Conservation (phyloP, 805 yeast genomes). For the Scheffersomyces coipomensis region DNA sequence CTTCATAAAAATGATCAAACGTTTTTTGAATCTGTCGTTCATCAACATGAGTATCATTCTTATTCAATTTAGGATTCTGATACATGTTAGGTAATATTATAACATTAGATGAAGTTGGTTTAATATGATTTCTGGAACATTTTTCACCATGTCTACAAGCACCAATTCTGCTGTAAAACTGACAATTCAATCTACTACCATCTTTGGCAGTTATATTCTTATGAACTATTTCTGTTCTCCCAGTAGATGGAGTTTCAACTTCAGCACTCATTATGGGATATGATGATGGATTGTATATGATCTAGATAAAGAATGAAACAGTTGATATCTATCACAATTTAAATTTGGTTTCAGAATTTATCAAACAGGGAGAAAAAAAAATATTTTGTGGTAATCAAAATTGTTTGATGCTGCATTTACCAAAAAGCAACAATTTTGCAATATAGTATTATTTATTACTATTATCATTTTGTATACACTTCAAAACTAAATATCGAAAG, state of each 20-base stretch:
- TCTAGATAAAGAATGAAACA: too few species aligned
- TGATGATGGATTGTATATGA: too few species aligned
- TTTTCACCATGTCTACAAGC: slow-evolving; percentile 92
- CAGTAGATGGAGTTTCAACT: background rate
- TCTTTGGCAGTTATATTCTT: background rate
- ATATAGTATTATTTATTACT: too few species aligned
- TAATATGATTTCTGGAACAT: slow-evolving; percentile 71
- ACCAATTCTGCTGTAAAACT: slow-evolving; percentile 79
- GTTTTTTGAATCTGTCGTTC: slow-evolving; percentile 39
- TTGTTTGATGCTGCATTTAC: too few species aligned
- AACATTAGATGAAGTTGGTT: slow-evolving; percentile 65
- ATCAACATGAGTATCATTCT: slow-evolving; percentile 26
- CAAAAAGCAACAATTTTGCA: too few species aligned
- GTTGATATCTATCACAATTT: too few species aligned
- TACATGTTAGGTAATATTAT: slow-evolving; percentile 65
- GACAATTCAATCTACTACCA: slow-evolving; percentile 23
- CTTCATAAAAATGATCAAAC: slow-evolving; percentile 67
- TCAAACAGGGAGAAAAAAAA: too few species aligned
- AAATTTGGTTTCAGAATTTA: too few species aligned
- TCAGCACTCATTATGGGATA: background rate
- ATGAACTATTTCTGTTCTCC: background rate
- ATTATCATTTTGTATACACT: too few species aligned
- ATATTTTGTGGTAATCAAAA: too few species aligned
- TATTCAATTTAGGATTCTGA: slow-evolving; percentile 53
- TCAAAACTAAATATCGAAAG: too few species aligned